Conservation (phyloP, 2,329 filamentous ascomycete species). For the Trichoderma lentiforme region DNA sequence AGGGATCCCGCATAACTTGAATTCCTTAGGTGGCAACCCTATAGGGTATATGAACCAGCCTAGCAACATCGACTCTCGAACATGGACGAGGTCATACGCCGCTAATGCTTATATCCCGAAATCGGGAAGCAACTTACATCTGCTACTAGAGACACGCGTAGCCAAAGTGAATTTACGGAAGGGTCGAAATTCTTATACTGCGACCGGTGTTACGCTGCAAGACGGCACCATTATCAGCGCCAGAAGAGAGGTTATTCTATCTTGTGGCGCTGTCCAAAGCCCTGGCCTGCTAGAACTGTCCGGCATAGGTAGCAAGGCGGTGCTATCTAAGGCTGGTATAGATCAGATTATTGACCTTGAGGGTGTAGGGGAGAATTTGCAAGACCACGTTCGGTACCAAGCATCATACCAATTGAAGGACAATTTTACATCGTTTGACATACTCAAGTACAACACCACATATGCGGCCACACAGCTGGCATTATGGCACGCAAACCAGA, state of each 20-base stretch:
- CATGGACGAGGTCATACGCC: neutral
- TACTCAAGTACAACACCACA: conserved; percentile 21
- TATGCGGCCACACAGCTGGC: neutral
- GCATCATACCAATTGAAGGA: conserved; percentile 37
- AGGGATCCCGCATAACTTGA: neutral
- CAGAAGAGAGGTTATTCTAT: conserved; percentile 41
- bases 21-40: conserved; percentile 4
- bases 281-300: conserved; percentile 44
- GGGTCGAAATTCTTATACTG: neutral
- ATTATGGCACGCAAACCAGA: neutral
- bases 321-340: conserved; percentile 33
- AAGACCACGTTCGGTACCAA: conserved; percentile 31
- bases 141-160: neutral
- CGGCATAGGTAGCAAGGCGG: conserved; percentile 35
- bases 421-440: conserved; percentile 25
- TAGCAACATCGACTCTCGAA: neutral
- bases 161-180: conserved; percentile 4
- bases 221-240: conserved; percentile 24
- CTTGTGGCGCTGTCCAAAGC: conserved; percentile 40
- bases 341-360: conserved; percentile 33
- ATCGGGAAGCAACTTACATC: neutral
- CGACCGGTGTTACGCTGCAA: neutral
- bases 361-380: conserved; percentile 39
- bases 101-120: neutral
- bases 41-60: conserved; percentile 7